These are phyloP conservation scores for Phaseolus lunatus DNA, from an alignment of 306 rosid species.

Conservation along the genomic window DNA sequence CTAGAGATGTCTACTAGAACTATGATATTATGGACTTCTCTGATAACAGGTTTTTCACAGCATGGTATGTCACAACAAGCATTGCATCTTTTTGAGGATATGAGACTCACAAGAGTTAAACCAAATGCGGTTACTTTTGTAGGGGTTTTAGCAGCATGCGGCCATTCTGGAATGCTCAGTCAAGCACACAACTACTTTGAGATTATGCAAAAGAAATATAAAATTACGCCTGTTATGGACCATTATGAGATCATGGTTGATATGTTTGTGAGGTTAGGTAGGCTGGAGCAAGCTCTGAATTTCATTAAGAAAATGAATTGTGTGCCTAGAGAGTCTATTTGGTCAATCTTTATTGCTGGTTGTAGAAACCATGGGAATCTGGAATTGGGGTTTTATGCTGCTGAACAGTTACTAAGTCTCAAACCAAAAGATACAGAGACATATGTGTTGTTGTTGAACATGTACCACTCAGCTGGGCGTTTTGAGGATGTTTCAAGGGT, in stretches of 20 bases:
- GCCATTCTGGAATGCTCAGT: slow-evolving; percentile 76
- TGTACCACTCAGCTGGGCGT: slow-evolving; percentile 67
- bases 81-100: slow-evolving; percentile 80
- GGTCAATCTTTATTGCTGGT: slow-evolving; percentile 77
- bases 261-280: slow-evolving; percentile 76
- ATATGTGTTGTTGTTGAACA: slow-evolving; percentile 62
- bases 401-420: slow-evolving; percentile 76
- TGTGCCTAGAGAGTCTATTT: slow-evolving; percentile 75
- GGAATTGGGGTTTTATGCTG: slow-evolving; percentile 73
- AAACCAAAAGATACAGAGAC: slow-evolving; percentile 71
- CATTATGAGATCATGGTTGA: slow-evolving; percentile 80
- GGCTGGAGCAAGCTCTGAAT: slow-evolving; percentile 73
- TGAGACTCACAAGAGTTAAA: slow-evolving; percentile 72
- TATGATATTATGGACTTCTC: slow-evolving; percentile 88
- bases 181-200: slow-evolving; percentile 79
- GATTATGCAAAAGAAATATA: slow-evolving; percentile 78
- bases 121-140: slow-evolving; percentile 89
- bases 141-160: slow-evolving; percentile 85
- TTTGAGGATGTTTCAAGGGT: slow-evolving; percentile 73
- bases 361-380: slow-evolving; percentile 73
- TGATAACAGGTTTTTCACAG: slow-evolving; percentile 82
- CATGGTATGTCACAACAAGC: slow-evolving; percentile 83
- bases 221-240: slow-evolving; percentile 86
- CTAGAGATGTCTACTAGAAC: slow-evolving; percentile 88
- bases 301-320: slow-evolving; percentile 67